A percentile compares a stretch with the other conserved stretches of the same genome.
Evolutionary conservation across 495 filamentous ascomycete species (phyloP).

Genomic region (Penicillium canescens): DNA sequence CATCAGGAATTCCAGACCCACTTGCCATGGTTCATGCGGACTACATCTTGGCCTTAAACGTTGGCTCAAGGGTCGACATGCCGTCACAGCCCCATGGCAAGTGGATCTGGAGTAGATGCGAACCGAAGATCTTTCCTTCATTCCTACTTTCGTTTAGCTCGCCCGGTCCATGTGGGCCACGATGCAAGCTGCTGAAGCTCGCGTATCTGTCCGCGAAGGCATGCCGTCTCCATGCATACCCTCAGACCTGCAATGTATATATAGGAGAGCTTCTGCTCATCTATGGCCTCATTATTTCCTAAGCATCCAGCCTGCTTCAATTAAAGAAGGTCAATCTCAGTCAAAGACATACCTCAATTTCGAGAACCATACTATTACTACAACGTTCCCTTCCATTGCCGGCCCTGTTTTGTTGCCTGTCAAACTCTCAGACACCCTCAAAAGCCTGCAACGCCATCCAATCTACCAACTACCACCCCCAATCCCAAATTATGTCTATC

Average conservation of each 20-base stretch:
- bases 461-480: background rate
- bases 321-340: background rate
- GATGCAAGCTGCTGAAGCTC: constrained; percentile 24
- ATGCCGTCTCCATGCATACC: constrained; percentile 18
- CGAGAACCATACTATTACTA: background rate
- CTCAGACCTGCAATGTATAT: constrained; percentile 17
- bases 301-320: constrained; percentile 7
- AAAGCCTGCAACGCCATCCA: background rate
- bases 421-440: background rate
- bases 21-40: constrained; percentile 18
- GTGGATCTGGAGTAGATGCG: constrained; percentile 19
- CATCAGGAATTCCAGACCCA: constrained; percentile 17
- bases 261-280: constrained; percentile 20
- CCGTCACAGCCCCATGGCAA: constrained; percentile 20
- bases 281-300: constrained; percentile 4
- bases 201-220: constrained; percentile 19
- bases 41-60: constrained; percentile 4
- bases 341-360: background rate
- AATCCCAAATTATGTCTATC: constrained; percentile 18
- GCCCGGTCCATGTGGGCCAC: constrained; percentile 27
- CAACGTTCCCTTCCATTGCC: background rate
- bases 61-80: constrained; percentile 17
- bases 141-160: constrained; percentile 18
- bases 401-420: background rate
- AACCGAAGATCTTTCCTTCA: constrained; percentile 26